Evolutionary conservation across 2,329 filamentous ascomycete species (phyloP), one percentile per base, ranked within the genome.

Genomic region (Chlorencoelia australis): DNA sequence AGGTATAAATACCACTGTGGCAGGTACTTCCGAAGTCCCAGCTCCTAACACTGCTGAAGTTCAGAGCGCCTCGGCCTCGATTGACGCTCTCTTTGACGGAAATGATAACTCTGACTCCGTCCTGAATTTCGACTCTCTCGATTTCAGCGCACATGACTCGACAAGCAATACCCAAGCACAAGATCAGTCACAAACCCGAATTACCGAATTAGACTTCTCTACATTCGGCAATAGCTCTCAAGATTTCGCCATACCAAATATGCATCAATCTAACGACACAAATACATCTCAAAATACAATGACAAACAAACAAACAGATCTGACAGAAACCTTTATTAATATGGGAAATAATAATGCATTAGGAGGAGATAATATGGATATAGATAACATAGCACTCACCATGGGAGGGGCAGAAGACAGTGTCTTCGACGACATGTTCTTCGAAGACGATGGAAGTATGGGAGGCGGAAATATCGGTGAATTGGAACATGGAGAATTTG

Each of bases 381-480:
- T 70, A 33, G 72, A 72, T 11, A 66, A 72, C 0, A 67, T 75
- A 43, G 68, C 74, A 44, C 60, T 71, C 53, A 62, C 61, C 9
- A 62, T 71, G 55, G 62, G 62, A 19, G 50, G 47, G 14, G 51
- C 40, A 11, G 48, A 50, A 9, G 48, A 53, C 13, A 54, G 46
- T 35, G 40, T 42, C 6, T 57, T 56, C 34, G 50, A 58, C 20
- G 48, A 55, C 30, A 46, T 57, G 34, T 52, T 55, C 27, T 49
- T 49, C 31, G 45, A 39, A 10, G 42, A 44, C 20, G 50, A 51
- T 22, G 44, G 41, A 18, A 37, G 30, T 13, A 36, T 40, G 18
- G 39, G 40, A 14, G 45, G 41, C 10, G 45, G 36, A 17, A 50
- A 30, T n/a, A 21, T 39, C 6, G 20, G 43, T 14, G 47, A 46